A percentile compares a stretch with the other conserved stretches of the same genome.
phyloP scores from a whole-genome alignment of 371 early-diverging fungal genomes.

The Mucor sp. region DNA sequence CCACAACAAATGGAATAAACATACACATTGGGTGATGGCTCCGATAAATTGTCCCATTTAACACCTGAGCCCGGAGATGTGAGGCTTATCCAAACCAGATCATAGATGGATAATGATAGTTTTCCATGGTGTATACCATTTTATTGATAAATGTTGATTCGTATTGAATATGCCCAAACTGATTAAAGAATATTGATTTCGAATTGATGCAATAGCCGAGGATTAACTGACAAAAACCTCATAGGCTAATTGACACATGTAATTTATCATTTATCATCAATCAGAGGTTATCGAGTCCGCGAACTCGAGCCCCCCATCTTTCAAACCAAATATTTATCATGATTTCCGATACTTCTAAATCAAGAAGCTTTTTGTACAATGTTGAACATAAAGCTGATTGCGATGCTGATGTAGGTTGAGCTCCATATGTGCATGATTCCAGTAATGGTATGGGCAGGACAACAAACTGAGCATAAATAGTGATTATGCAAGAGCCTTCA shows the following conservation, averaged over 20 bases:
- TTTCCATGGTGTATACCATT: background rate
- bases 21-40: background rate
- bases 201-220: too few relatives aligned
- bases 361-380: background rate
- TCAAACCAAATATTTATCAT: background rate
- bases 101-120: background rate
- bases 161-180: too few relatives aligned
- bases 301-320: background rate
- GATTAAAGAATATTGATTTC: too few relatives aligned
- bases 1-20: background rate
- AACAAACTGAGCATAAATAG: too few relatives aligned
- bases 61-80: background rate
- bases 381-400: too few relatives aligned
- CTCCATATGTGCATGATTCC: too few relatives aligned
- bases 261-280: background rate
- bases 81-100: background rate
- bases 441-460: too few relatives aligned
- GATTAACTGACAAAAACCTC: background rate
- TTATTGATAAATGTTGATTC: background rate
- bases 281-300: background rate
- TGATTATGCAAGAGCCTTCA: too few relatives aligned
- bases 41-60: background rate
- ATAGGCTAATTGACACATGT: background rate
- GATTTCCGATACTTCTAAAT: background rate
- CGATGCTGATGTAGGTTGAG: too few relatives aligned